phyloP scores from a whole-genome alignment of 139 green algal genomes.

The Auxenochlorella pyrenoidosa region DNA sequence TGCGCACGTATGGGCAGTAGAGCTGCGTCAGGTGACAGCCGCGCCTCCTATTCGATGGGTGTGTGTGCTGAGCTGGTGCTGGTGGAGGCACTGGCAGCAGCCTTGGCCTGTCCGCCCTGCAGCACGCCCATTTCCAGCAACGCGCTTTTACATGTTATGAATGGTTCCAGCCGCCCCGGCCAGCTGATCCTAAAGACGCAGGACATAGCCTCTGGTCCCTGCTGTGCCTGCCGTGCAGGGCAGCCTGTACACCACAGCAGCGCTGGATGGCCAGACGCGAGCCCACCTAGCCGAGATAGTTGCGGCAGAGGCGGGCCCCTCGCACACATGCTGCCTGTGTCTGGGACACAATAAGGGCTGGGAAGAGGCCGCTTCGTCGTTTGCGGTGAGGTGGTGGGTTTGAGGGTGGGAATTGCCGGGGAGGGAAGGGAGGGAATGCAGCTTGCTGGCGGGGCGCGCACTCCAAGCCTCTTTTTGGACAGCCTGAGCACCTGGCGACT shows the following conservation, averaged over 20 bases:
- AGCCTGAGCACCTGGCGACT: background rate
- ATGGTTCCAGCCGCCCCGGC: too few species aligned
- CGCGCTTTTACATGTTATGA: too few species aligned
- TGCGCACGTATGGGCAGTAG: background rate
- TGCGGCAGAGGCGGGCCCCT: background rate
- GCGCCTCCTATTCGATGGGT: too few species aligned
- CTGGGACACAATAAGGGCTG: slow-evolving; percentile 90
- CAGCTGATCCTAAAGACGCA: too few species aligned
- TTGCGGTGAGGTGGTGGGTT: slow-evolving; percentile 52
- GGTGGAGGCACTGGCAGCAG: too few species aligned
- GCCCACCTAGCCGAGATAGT: slow-evolving; percentile 64
- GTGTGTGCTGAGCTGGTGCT: too few species aligned
- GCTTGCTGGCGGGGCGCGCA: background rate
- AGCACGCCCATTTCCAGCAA: too few species aligned
- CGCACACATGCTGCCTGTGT: slow-evolving; percentile 71
- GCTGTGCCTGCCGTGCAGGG: slow-evolving; percentile 38
- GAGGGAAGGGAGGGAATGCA: background rate
- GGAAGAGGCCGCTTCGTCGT: slow-evolving; percentile 78
- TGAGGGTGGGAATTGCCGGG: background rate
- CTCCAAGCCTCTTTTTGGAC: background rate
- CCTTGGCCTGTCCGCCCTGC: too few species aligned
- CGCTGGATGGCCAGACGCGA: slow-evolving; percentile 76
- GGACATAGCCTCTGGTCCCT: too few species aligned
- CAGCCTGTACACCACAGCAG: slow-evolving; percentile 84
- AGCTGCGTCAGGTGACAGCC: too few species aligned